A percentile compares a stretch with the other conserved stretches of the same genome.
Evolutionary conservation across 75 land plant genomes (phyloP).

Genomic region (Cryptomeria japonica): DNA sequence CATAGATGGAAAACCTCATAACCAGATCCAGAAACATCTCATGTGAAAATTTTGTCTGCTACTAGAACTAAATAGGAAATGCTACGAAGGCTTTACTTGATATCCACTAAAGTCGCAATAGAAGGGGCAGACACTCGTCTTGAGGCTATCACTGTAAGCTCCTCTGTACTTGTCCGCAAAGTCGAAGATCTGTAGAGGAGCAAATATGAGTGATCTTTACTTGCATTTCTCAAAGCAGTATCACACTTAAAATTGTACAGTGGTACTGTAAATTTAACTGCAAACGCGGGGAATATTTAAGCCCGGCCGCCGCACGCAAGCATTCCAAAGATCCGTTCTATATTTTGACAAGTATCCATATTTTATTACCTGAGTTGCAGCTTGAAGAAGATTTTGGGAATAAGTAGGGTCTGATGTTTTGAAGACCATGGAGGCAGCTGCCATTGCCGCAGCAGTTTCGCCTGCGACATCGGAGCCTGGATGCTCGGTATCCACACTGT

Average conservation of each 20-base stretch:
- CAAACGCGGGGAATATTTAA: no score
- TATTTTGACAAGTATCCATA: neutral
- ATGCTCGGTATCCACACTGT: constrained; percentile 36
- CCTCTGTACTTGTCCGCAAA: constrained; percentile 84
- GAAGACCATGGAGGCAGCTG: constrained; percentile 79
- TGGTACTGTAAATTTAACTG: no score
- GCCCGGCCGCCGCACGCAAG: no score
- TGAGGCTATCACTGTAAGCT: constrained; percentile 67
- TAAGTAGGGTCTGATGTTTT: constrained; percentile 31
- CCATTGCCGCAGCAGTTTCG: constrained; percentile 83
- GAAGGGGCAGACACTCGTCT: constrained; percentile 76
- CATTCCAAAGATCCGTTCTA: neutral
- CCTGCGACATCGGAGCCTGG: constrained; percentile 82
- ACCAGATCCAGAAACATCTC: no score
- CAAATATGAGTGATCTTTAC: neutral
- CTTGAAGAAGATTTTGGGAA: constrained; percentile 28
- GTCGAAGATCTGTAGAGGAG: constrained; percentile 63
- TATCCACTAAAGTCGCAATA: constrained; percentile 90
- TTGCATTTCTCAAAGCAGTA: neutral
- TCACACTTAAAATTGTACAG: no score
- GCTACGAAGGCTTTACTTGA: constrained; percentile 34
- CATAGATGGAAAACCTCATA: no score
- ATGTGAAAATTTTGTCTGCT: no score
- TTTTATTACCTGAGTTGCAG: constrained; percentile 14
- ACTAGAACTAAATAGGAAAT: no score